phyloP scores from a whole-genome alignment of 495 filamentous ascomycete genomes.

The Talaromyces liani region DNA sequence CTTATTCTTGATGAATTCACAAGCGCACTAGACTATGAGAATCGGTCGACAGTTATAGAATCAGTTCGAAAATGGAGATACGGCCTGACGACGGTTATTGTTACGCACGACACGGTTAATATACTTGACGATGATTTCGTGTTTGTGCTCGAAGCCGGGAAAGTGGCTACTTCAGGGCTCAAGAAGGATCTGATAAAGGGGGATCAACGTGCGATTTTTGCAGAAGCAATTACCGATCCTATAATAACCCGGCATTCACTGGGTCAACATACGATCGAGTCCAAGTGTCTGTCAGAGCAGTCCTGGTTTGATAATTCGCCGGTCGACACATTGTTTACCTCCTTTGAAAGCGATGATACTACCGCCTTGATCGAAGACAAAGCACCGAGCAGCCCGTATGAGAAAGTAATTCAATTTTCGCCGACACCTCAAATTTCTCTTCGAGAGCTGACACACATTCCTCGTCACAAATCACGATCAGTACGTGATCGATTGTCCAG shows the following conservation, averaged over 20 bases:
- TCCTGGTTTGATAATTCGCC: background rate
- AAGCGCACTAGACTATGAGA: constrained; percentile 67
- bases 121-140: constrained; percentile 69
- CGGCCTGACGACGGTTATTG: constrained; percentile 73
- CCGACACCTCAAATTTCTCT: background rate
- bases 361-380: background rate
- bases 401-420: background rate
- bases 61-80: constrained; percentile 61
- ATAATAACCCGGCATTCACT: background rate
- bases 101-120: constrained; percentile 84
- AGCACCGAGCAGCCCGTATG: background rate
- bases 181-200: constrained; percentile 34
- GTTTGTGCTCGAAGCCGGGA: constrained; percentile 70
- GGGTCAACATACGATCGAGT: background rate
- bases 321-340: background rate
- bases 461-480: background rate
- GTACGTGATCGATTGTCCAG: background rate
- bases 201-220: background rate
- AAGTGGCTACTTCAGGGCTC: constrained; percentile 62
- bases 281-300: background rate
- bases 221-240: background rate
- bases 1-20: constrained; percentile 83
- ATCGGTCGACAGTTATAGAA: constrained; percentile 63
- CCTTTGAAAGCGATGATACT: background rate
- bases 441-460: background rate